Evolutionary conservation across 2,329 filamentous ascomycete genomes (phyloP).

Genomic region (Nemania sp.): DNA sequence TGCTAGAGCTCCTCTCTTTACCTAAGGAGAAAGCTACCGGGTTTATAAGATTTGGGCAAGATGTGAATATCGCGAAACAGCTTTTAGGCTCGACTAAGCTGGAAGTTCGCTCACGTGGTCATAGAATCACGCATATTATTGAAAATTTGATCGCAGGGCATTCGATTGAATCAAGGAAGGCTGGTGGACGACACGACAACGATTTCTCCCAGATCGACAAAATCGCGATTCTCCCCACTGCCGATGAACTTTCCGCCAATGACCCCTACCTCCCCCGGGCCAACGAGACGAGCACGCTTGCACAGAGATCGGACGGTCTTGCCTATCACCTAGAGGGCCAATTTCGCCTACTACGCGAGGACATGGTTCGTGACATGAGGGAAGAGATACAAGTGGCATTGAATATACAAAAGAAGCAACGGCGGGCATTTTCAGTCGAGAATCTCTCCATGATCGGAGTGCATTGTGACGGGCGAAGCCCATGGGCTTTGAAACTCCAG

Average conservation of each 20-base stretch:
- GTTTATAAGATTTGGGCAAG: constrained; percentile 19
- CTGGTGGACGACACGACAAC: constrained; percentile 79
- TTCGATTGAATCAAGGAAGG: constrained; percentile 49
- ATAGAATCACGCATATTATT: constrained; percentile 53
- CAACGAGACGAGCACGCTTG: constrained; percentile 59
- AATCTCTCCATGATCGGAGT: constrained; percentile 18
- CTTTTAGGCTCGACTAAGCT: constrained; percentile 9
- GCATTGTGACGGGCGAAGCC: constrained; percentile 23
- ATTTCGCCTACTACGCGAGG: constrained; percentile 76
- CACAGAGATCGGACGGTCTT: constrained; percentile 53
- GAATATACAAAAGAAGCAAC: constrained; percentile 61
- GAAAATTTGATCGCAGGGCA: constrained; percentile 39
- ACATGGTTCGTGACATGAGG: constrained; percentile 74
- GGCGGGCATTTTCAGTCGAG: constrained; percentile 48
- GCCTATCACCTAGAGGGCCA: constrained; percentile 73
- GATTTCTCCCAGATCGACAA: constrained; percentile 71
- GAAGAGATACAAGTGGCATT: constrained; percentile 58
- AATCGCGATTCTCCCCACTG: constrained; percentile 73
- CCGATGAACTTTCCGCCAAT: constrained; percentile 71
- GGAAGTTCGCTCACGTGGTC: constrained; percentile 52
- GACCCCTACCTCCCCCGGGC: constrained; percentile 66
- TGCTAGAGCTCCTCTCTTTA: constrained; percentile 16
- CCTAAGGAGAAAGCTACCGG: constrained; percentile 14
- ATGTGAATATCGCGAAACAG: constrained; percentile 6
- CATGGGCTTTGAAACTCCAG: constrained; percentile 19